Evolutionary conservation across 2,329 filamentous ascomycete genomes (phyloP), one percentile per base, ranked within the genome.

Genomic region (Zarea fungicola): DNA sequence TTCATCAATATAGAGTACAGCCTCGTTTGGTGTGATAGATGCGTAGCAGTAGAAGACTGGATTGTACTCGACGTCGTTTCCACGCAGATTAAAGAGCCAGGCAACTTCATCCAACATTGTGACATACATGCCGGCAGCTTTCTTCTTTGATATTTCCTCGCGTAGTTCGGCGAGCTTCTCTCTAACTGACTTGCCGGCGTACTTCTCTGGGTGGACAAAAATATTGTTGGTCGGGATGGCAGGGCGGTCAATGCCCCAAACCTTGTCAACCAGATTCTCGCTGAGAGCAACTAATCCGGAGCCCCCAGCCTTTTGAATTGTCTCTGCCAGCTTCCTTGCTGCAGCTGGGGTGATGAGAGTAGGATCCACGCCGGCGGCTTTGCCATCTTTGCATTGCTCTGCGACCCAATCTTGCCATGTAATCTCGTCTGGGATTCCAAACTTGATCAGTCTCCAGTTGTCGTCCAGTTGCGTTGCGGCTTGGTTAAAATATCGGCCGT

Each of bases 31-130:
- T 2, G 93, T 97, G 54, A 99, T 74, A 35, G 93, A 79, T 37
- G 92, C 92, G 61, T 97, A 99, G 14, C 92, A 93, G 70, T 97
- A 97, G 74, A 99, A 97, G 42, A 99, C 93, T 0, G 93, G 93
- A 63, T 99, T 99, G 72, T 93, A 99, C 0, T 90, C 89, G 56
- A 99, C 97, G 64, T 97, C 93, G 65, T 79, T 93, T 58, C 93
- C 93, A 58, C 93, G 84, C 42, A 99, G 72, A 68, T 99, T 99
- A 74, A 96, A 96, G n/a, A 99, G 77, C 93, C 93, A 99, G 10
- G 93, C 93, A 59, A 96, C 83, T 68, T 99, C 93, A 61, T 99
- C 93, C 36, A 99, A 80, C 84, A 95, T 91, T 6, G 91, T 96
- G 39, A 97, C 81, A 42, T 97, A 83, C 58, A 97, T 89, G 1